A percentile compares a stretch with the other conserved stretches of the same genome.
phyloP scores from a whole-genome alignment of 768 basidiomycete genomes.

The Gymnopilus junonius region DNA sequence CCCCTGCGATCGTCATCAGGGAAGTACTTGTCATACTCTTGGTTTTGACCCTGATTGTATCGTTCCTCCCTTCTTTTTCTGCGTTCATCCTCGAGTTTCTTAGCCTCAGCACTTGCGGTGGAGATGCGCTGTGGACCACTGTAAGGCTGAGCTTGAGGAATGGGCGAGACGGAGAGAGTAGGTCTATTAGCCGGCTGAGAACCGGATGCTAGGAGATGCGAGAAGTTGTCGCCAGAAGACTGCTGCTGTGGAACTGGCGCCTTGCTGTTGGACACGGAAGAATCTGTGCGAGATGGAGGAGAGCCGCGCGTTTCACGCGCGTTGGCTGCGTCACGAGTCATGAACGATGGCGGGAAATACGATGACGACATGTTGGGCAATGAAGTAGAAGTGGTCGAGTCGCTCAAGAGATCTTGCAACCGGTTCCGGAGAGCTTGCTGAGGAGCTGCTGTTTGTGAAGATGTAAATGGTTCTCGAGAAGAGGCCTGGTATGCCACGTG shows the following conservation, averaged over 20 bases:
- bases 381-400: constrained; percentile 45
- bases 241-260: neutral
- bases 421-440: constrained; percentile 33
- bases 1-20: constrained; percentile 15
- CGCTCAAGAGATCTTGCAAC: constrained; percentile 51
- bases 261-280: constrained; percentile 13
- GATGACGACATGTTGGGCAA: constrained; percentile 39
- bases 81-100: constrained; percentile 52
- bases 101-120: constrained; percentile 57
- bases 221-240: neutral
- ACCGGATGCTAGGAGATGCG: constrained; percentile 1
- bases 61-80: constrained; percentile 26
- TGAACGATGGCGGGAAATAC: constrained; percentile 29
- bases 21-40: constrained; percentile 23
- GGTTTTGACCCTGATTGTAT: constrained; percentile 27
- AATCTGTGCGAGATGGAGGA: constrained; percentile 14
- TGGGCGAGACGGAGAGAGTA: constrained; percentile 1
- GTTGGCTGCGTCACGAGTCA: constrained; percentile 10
- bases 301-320: constrained; percentile 8
- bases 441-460: constrained; percentile 30
- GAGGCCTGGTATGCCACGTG: constrained; percentile 1
- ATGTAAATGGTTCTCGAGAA: constrained; percentile 14
- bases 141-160: neutral
- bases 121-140: constrained; percentile 30
- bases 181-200: neutral